Conservation (phyloP, 441 rosid genomes). For the Erodium trifolium region DNA sequence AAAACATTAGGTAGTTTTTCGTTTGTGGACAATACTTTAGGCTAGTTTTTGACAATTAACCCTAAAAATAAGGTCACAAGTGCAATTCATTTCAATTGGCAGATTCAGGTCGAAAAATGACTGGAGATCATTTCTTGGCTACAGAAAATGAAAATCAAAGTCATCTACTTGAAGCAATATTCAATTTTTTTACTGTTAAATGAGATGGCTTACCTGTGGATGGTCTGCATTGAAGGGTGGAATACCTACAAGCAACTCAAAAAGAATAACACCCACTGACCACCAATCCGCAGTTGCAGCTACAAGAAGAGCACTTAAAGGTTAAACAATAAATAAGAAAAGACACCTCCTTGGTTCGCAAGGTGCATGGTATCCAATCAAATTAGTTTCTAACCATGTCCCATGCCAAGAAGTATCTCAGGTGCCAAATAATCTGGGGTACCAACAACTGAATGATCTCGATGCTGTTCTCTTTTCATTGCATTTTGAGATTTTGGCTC, state of each 20-base stretch:
- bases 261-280: constrained; percentile 93
- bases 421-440: constrained; percentile 99
- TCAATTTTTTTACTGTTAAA: not conserved
- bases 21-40: no score
- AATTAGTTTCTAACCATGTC: constrained; percentile 58
- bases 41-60: no score
- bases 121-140: not conserved
- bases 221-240: constrained; percentile 93
- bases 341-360: constrained; percentile 4
- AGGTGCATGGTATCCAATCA: constrained; percentile 7
- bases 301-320: constrained; percentile 25
- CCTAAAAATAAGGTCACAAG: not conserved
- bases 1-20: no score
- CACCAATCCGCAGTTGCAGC: constrained; percentile 99
- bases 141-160: not conserved
- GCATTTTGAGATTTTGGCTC: constrained; percentile 40
- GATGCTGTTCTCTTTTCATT: constrained; percentile 48
- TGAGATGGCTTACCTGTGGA: constrained; percentile 56
- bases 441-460: constrained; percentile 73
- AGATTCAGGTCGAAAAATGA: not conserved
- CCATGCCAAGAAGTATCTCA: constrained; percentile 98
- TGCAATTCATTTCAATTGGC: not conserved
- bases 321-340: not conserved
- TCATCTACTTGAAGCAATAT: not conserved
- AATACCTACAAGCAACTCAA: constrained; percentile 82